Evolutionary conservation across 2,329 filamentous ascomycete species (phyloP), one percentile per base, ranked within the genome.

Genomic region (Chrysosporium keratinophilum): DNA sequence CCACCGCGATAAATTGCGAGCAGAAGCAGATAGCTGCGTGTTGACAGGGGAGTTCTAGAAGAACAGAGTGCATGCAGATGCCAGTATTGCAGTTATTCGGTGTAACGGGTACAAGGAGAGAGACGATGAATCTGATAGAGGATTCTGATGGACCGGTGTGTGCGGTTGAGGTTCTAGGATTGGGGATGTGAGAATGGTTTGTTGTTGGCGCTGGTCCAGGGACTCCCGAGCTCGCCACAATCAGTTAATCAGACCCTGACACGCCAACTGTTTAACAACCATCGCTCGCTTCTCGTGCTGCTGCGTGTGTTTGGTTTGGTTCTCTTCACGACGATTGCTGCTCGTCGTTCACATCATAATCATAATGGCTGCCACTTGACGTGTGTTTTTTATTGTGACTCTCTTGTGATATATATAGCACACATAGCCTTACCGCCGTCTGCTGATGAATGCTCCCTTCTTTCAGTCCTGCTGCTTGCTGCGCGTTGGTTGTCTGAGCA

Each of bases 221-320:
- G 20, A 46, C 42, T 10, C 17, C 33, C 14, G 15, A 48, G 45
- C 45, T 48, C 45, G 45, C 45, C 45, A 48, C 45, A 33, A 19
- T 14, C 44, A 19, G 44, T 37, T 31, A 33, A 19, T 14, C 44
- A 19, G 44, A 39, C 45, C 45, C 45, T 48, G 45, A 48, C 45
- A 48, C 45, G 33, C 45, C 33, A 48, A 14, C 31, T 14, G 44
- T 34, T 46, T 46, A 35, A 41, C 12, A 5, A 9, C 7, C 39
- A 19, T 14, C 7, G 17, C 14, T 9, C 39, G 17, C 47, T 50
- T 50, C 47, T 54, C 39, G 41, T 28, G 20, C 52, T 50, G 20
- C 39, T 23, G 45, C 39, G 44, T 48, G 44, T 54, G 41, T 58
- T 56, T 48, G 42, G 46, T 47, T 31, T 55, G 43, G 44, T 34